Evolutionary conservation across 2,329 filamentous ascomycete species (phyloP).

Genomic region (Verticillium dahliae): DNA sequence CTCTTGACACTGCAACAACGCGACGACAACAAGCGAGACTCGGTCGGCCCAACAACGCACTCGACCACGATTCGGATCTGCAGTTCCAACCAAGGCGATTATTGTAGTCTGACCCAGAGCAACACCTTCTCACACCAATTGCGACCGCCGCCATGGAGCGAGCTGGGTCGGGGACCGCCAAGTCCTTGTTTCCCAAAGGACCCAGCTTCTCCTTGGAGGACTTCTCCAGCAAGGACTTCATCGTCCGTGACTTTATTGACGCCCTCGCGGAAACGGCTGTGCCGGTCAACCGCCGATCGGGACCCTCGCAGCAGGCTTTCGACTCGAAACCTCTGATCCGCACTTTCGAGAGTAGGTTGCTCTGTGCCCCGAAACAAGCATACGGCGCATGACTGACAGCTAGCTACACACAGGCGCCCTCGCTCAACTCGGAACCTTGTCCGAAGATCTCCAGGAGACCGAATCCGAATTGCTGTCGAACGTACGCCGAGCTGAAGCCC

Average conservation of each 20-base stretch:
- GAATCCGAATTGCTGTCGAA: conserved; percentile 89
- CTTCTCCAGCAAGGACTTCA: conserved; percentile 87
- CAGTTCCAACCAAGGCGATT: neutral
- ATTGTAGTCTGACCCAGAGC: neutral
- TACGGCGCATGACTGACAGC: neutral
- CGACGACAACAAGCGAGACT: no score
- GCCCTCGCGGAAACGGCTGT: conserved; percentile 79
- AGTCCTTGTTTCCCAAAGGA: conserved; percentile 68
- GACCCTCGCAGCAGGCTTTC: conserved; percentile 59
- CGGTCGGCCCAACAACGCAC: neutral
- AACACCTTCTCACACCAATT: neutral
- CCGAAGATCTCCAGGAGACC: conserved; percentile 78
- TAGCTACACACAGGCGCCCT: conserved; percentile 45
- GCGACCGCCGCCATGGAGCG: conserved; percentile 30
- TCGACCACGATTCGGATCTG: neutral
- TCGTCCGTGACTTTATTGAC: conserved; percentile 96
- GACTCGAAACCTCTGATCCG: conserved; percentile 96
- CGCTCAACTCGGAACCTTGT: conserved; percentile 61
- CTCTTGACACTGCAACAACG: no score
- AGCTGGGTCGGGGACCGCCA: conserved; percentile 38
- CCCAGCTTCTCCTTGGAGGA: conserved; percentile 84
- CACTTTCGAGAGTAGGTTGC: conserved; percentile 69
- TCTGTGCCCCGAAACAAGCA: neutral
- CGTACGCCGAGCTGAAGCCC: conserved; percentile 82
- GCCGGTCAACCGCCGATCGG: conserved; percentile 73